These are phyloP conservation scores for Gilbertella persicaria DNA, from an alignment of 371 early-diverging fungal species.

Conservation along the genomic window DNA sequence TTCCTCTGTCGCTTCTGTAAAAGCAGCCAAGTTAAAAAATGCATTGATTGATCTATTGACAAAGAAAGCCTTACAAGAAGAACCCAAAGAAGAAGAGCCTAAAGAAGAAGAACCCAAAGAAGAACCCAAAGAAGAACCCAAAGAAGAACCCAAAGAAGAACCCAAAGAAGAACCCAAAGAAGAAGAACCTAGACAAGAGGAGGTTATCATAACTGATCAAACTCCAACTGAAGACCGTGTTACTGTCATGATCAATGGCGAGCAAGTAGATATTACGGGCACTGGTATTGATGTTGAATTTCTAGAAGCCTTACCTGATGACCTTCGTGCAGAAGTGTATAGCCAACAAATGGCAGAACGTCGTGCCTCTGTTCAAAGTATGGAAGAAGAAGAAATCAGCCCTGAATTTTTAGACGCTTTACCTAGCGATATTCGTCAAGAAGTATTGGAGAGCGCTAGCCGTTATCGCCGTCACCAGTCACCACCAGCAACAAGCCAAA, in stretches of 20 bases:
- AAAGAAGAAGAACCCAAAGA: background rate
- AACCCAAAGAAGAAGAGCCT: background rate
- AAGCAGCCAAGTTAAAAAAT: constrained; percentile 42
- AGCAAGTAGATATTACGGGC: constrained; percentile 78
- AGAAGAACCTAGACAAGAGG: constrained; percentile 8
- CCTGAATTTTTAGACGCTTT: constrained; percentile 73
- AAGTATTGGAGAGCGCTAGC: constrained; percentile 79
- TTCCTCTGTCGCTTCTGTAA: constrained; percentile 42
- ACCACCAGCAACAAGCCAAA: constrained; percentile 19
- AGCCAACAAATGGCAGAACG: constrained; percentile 43
- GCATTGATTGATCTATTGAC: background rate
- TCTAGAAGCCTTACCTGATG: constrained; percentile 89
- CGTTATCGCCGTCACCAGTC: constrained; percentile 21
- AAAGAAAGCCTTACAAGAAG: constrained; percentile 4
- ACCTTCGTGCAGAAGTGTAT: constrained; percentile 84
- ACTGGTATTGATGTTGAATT: constrained; percentile 89
- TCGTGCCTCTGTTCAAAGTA: constrained; percentile 23
- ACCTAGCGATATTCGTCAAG: constrained; percentile 74
- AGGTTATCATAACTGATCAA: too few relatives aligned
- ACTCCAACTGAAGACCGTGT: too few relatives aligned
- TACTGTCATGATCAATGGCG: constrained; percentile 39
- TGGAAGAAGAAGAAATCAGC: constrained; percentile 53
- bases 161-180: constrained; percentile 1
- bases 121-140: background rate
- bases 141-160: constrained; percentile 2